phyloP scores from a whole-genome alignment of 2,329 filamentous ascomycete species.

The Beauveria brongniartii region DNA sequence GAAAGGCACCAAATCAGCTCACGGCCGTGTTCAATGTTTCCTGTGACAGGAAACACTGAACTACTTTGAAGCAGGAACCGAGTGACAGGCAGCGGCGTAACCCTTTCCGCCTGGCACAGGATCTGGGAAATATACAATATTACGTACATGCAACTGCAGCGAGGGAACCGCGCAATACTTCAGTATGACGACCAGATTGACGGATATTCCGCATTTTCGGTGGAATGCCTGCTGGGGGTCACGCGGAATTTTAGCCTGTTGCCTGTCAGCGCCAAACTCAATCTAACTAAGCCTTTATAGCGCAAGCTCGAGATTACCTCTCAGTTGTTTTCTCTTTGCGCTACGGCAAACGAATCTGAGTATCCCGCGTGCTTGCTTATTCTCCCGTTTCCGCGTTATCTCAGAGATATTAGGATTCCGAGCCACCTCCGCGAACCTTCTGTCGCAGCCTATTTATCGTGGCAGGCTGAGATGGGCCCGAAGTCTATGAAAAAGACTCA shows the following conservation, averaged over 20 bases:
- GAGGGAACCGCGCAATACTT: no score
- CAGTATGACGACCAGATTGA: background rate
- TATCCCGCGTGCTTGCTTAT: background rate
- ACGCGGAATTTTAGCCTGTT: background rate
- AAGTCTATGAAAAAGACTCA: background rate
- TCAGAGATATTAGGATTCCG: background rate
- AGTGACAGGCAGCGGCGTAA: background rate
- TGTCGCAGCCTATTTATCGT: background rate
- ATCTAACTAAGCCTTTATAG: background rate
- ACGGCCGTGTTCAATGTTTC: background rate
- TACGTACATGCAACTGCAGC: background rate
- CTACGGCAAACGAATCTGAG: no score
- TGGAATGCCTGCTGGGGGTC: background rate
- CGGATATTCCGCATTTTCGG: no score
- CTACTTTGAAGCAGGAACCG: background rate
- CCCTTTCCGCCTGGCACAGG: background rate
- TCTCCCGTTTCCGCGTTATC: background rate
- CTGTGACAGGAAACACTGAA: background rate
- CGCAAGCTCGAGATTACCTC: background rate
- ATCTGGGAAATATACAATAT: background rate
- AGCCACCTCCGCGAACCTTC: background rate
- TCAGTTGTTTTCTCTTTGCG: no score
- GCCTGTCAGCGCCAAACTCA: constrained; percentile 1
- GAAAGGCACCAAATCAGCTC: background rate
- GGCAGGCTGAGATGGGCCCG: background rate